Evolutionary conservation across 768 basidiomycete species (phyloP).

Genomic region (Collybia nuda): DNA sequence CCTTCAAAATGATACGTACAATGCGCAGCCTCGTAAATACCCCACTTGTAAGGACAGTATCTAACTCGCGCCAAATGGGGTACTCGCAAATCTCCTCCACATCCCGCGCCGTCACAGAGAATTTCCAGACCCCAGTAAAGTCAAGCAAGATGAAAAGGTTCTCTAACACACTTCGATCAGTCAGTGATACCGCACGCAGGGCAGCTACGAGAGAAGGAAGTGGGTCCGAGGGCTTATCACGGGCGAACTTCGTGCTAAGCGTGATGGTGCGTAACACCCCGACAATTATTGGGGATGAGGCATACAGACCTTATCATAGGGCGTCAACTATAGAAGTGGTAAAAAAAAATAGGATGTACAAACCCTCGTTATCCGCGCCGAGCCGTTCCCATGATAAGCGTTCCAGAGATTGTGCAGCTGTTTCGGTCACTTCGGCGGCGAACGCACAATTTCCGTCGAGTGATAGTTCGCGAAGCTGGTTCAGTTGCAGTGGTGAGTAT

Average conservation of each 20-base stretch:
- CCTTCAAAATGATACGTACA: not conserved
- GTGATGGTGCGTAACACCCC: not conserved
- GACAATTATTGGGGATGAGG: not conserved
- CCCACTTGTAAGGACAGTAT: constrained; percentile 3
- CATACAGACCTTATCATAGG: not conserved
- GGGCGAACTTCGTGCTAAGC: constrained; percentile 4
- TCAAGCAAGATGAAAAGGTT: constrained; percentile 6
- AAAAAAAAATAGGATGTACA: not conserved
- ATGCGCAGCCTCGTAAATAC: not conserved
- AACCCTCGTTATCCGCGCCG: constrained; percentile 4
- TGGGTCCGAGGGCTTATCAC: constrained; percentile 6
- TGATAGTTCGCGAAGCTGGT: not conserved
- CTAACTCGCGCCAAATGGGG: constrained; percentile 8
- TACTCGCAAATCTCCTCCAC: constrained; percentile 6
- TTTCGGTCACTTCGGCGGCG: not conserved
- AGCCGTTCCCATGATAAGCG: constrained; percentile 1
- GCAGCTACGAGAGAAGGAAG: constrained; percentile 3
- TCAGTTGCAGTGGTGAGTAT: not conserved
- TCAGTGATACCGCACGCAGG: not conserved
- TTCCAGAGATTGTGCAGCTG: not conserved
- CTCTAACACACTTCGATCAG: not conserved
- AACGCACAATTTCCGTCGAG: constrained; percentile 1
- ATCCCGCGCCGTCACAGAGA: constrained; percentile 12
- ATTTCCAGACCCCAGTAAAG: constrained; percentile 14
- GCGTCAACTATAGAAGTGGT: not conserved